Conservation (phyloP, 352 stramenopile species). For the Globisporangium spinosum region DNA sequence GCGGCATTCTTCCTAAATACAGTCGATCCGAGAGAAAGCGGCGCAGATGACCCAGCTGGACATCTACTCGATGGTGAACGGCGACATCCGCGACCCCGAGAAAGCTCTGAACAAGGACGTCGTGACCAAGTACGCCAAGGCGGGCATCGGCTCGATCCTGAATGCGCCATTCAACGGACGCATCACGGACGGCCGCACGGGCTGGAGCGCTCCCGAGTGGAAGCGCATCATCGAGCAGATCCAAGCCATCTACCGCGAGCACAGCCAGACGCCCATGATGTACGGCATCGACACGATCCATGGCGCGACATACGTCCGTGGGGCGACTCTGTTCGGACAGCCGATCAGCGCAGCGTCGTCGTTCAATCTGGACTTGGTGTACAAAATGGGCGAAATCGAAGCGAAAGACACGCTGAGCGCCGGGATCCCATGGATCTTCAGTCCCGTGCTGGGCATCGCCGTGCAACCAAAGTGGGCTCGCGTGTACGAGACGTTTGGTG, state of each 20-base stretch:
- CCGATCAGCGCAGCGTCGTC: conserved; percentile 86
- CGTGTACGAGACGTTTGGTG: conserved; percentile 93
- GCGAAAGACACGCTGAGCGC: conserved; percentile 84
- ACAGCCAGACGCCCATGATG: conserved; percentile 63
- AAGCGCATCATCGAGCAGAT: conserved; percentile 58
- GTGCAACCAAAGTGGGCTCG: conserved; percentile 82
- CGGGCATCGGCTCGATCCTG: conserved; percentile 84
- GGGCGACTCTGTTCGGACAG: conserved; percentile 81
- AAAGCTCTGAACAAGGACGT: conserved; percentile 47
- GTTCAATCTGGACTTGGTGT: conserved; percentile 82
- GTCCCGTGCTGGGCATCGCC: conserved; percentile 82
- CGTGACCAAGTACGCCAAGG: conserved; percentile 58
- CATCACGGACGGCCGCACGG: conserved; percentile 40
- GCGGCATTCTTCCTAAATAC: background rate
- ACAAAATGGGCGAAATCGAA: conserved; percentile 65
- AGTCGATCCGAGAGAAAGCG: conserved; percentile 63
- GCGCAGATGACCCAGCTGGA: conserved; percentile 91
- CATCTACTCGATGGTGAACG: conserved; percentile 80
- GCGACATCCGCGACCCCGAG: conserved; percentile 40
- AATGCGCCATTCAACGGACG: conserved; percentile 65
- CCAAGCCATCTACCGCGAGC: conserved; percentile 61
- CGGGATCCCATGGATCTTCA: conserved; percentile 91
- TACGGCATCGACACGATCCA: conserved; percentile 91
- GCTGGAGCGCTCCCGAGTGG: conserved; percentile 75
- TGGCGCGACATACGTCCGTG: conserved; percentile 85